Percentiles rank a stretch among this genome's conserved stretches.
phyloP scores from a whole-genome alignment of 2,329 filamentous ascomycete genomes.

The Zymoseptoria brevis region DNA sequence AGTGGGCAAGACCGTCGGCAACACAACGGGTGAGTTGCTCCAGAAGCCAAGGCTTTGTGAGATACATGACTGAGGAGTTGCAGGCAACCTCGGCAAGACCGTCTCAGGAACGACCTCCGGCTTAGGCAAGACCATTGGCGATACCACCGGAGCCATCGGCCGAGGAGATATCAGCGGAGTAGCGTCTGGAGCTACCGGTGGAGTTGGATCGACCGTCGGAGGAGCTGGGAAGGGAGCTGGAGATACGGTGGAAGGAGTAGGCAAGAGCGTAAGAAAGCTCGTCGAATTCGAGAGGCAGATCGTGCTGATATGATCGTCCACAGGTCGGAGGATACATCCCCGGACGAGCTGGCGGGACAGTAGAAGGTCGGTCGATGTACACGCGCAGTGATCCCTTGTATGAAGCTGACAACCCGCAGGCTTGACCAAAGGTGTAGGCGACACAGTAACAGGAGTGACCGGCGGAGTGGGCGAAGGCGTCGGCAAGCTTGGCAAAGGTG shows the following conservation, averaged over 20 bases:
- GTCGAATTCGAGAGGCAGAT: too few species aligned
- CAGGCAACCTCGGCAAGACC: conserved; percentile 38
- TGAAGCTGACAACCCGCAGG: conserved; percentile 19
- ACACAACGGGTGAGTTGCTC: conserved; percentile 8
- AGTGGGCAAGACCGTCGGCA: conserved; percentile 28
- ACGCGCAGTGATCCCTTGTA: not conserved
- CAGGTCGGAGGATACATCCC: conserved; percentile 33
- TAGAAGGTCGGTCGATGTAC: conserved; percentile 13
- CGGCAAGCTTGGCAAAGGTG: conserved; percentile 37
- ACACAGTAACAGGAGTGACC: conserved; percentile 31
- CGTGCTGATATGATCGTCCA: conserved; percentile 22
- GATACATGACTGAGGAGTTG: conserved; percentile 26
- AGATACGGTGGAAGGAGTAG: conserved; percentile 21
- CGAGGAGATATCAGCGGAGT: conserved; percentile 35
- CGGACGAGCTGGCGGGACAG: conserved; percentile 34
- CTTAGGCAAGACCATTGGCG: conserved; percentile 36
- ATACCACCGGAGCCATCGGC: conserved; percentile 38
- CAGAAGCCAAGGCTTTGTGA: not conserved
- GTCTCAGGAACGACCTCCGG: conserved; percentile 34
- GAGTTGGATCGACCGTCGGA: conserved; percentile 30
- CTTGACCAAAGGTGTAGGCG: conserved; percentile 35
- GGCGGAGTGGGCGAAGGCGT: conserved; percentile 39
- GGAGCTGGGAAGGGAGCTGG: conserved; percentile 26
- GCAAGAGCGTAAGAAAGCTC: conserved; percentile 9
- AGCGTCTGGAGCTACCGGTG: conserved; percentile 30